These are phyloP conservation scores for Dactylellina haptotyla DNA, from an alignment of 2,329 filamentous ascomycete species.

Conservation along the genomic window DNA sequence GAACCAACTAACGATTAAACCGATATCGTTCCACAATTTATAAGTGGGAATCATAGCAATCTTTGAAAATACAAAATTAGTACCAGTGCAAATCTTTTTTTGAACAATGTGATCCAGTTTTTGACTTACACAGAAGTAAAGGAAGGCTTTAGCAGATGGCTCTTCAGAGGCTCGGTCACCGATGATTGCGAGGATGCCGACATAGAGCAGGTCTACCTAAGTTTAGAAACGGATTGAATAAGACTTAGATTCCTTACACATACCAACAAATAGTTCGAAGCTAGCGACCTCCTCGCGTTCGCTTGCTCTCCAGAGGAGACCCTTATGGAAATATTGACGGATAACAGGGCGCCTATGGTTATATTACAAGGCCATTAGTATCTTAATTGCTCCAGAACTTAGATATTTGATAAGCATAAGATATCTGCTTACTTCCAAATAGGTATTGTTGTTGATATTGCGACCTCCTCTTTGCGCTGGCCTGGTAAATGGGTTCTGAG, in stretches of 20 bases:
- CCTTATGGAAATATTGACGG: conserved; percentile 74
- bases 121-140: conserved; percentile 65
- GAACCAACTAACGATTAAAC: conserved; percentile 70
- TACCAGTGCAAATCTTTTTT: neutral
- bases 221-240: neutral
- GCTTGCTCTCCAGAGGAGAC: conserved; percentile 71
- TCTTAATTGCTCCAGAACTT: neutral
- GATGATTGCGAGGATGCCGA: conserved; percentile 72
- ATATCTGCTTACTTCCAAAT: conserved; percentile 39
- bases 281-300: conserved; percentile 70
- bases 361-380: conserved; percentile 62
- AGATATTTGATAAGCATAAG: neutral
- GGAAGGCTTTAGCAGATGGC: conserved; percentile 67
- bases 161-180: conserved; percentile 71
- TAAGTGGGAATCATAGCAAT: conserved; percentile 72
- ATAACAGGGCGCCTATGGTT: conserved; percentile 68
- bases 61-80: neutral
- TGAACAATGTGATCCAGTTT: neutral
- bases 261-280: conserved; percentile 73
- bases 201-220: conserved; percentile 58
- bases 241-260: conserved; percentile 61
- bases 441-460: conserved; percentile 41
- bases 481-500: conserved; percentile 65
- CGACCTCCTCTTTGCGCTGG: conserved; percentile 55
- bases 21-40: conserved; percentile 73